Percentiles rank a stretch among this genome's conserved stretches.
phyloP scores from a whole-genome alignment of 23 red algal species.

The Pyropia yezoensis region DNA sequence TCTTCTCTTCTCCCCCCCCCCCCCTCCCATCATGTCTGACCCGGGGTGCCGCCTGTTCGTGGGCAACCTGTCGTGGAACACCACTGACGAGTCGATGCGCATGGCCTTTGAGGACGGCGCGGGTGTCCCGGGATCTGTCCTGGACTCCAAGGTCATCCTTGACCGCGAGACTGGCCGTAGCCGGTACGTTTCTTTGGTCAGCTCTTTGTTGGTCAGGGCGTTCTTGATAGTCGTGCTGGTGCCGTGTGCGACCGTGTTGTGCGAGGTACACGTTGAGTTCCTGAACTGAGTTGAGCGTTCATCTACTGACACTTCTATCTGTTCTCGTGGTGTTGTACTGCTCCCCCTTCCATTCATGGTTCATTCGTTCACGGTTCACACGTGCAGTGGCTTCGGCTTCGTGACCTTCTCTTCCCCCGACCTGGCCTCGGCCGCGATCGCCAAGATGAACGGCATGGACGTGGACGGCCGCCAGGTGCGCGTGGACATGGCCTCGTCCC shows the following conservation, averaged over 20 bases:
- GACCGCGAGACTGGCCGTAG: slow-evolving; percentile 32
- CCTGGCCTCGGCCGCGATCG: slow-evolving; percentile 18
- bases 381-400: slow-evolving; percentile 43
- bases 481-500: slow-evolving; percentile 45
- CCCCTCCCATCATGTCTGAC: no score
- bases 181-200: neutral
- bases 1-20: no score
- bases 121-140: slow-evolving; percentile 1
- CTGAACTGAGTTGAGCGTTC: no score
- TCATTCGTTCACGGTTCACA: no score
- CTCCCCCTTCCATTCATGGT: no score
- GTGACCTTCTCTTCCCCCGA: slow-evolving; percentile 32
- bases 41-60: slow-evolving; percentile 31
- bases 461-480: slow-evolving; percentile 44
- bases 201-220: no score
- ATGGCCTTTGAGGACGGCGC: slow-evolving; percentile 12
- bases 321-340: no score
- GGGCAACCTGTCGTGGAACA: slow-evolving; percentile 65
- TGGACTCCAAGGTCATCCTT: slow-evolving; percentile 50
- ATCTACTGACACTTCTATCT: no score
- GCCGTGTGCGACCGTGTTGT: no score
- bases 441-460: slow-evolving; percentile 45
- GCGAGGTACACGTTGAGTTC: no score
- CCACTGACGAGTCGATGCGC: slow-evolving; percentile 17
- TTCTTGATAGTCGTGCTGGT: no score